phyloP scores from a whole-genome alignment of 2,329 filamentous ascomycete genomes.

The Hypoxylon sp. region DNA sequence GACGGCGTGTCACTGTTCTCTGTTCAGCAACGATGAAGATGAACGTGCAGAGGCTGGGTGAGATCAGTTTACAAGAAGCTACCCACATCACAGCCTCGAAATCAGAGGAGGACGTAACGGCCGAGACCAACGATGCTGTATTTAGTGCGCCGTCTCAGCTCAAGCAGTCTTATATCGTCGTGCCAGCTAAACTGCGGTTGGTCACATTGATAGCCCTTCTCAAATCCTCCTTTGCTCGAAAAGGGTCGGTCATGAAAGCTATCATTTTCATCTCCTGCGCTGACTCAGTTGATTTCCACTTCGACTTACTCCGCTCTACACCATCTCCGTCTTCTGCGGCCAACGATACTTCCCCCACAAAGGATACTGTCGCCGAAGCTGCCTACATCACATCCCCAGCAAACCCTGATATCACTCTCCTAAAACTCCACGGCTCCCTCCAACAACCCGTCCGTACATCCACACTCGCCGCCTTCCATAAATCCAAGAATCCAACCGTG shows the following conservation, averaged over 20 bases:
- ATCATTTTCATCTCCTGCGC: constrained; percentile 98
- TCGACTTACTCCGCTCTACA: constrained; percentile 77
- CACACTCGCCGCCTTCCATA: constrained; percentile 85
- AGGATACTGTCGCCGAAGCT: constrained; percentile 76
- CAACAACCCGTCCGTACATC: constrained; percentile 88
- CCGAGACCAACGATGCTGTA: constrained; percentile 65
- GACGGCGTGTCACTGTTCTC: constrained; percentile 85
- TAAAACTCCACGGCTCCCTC: constrained; percentile 92
- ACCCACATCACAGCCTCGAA: constrained; percentile 83
- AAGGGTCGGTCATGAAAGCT: constrained; percentile 94
- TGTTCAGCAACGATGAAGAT: constrained; percentile 99
- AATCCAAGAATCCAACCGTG: constrained; percentile 80
- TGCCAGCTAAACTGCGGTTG: constrained; percentile 89
- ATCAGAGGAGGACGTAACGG: constrained; percentile 61
- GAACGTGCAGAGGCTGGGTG: constrained; percentile 92
- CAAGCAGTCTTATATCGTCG: constrained; percentile 90
- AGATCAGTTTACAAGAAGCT: constrained; percentile 95
- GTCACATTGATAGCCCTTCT: constrained; percentile 89
- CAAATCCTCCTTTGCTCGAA: constrained; percentile 88
- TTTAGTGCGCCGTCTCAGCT: constrained; percentile 92
- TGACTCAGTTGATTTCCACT: constrained; percentile 97
- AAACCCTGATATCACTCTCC: constrained; percentile 80
- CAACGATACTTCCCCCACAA: constrained; percentile 57
- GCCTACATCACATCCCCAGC: constrained; percentile 81
- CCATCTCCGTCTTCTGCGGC: constrained; percentile 43